A percentile compares a stretch with the other conserved stretches of the same genome.
Conservation (phyloP, 352 stramenopile genomes). For the Globisporangium apiculatum region DNA sequence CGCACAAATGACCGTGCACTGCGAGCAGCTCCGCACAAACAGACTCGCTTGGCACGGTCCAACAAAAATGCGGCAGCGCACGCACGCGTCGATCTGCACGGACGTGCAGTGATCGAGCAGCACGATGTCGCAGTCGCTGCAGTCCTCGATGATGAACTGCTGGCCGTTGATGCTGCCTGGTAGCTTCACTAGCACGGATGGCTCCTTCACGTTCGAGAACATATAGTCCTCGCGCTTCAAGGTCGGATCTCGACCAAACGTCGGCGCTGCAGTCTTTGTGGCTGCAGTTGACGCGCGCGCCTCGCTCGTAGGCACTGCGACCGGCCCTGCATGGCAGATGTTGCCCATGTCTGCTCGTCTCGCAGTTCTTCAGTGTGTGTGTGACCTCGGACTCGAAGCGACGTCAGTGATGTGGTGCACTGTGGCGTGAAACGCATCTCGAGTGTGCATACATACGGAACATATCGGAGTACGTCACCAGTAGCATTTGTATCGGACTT, state of each 20-base stretch:
- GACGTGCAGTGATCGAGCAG: constrained; percentile 69
- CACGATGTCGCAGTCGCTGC: constrained; percentile 68
- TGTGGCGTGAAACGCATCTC: too few relatives aligned
- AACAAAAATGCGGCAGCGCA: constrained; percentile 63
- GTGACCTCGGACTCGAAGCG: too few relatives aligned
- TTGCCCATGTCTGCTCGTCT: too few relatives aligned
- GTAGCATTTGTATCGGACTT: too few relatives aligned
- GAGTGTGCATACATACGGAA: too few relatives aligned
- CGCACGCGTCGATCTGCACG: constrained; percentile 70
- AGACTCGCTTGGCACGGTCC: constrained; percentile 62
- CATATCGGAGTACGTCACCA: too few relatives aligned
- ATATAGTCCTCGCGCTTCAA: constrained; percentile 70
- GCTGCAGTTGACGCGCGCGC: too few relatives aligned
- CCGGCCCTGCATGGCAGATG: too few relatives aligned
- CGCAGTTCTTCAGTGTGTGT: too few relatives aligned
- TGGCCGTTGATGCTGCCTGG: constrained; percentile 64
- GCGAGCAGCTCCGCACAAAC: constrained; percentile 61
- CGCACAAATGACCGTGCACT: constrained; percentile 54
- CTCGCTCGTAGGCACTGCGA: too few relatives aligned
- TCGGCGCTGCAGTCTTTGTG: constrained; percentile 4
- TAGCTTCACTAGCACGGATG: constrained; percentile 39
- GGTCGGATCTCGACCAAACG: constrained; percentile 41
- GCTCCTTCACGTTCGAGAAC: constrained; percentile 36
- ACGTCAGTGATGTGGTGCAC: too few relatives aligned
- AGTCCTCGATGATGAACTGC: constrained; percentile 77